These are phyloP conservation scores for Diaporthe capsici DNA, from an alignment of 2,329 filamentous ascomycete genomes.

Conservation along the genomic window DNA sequence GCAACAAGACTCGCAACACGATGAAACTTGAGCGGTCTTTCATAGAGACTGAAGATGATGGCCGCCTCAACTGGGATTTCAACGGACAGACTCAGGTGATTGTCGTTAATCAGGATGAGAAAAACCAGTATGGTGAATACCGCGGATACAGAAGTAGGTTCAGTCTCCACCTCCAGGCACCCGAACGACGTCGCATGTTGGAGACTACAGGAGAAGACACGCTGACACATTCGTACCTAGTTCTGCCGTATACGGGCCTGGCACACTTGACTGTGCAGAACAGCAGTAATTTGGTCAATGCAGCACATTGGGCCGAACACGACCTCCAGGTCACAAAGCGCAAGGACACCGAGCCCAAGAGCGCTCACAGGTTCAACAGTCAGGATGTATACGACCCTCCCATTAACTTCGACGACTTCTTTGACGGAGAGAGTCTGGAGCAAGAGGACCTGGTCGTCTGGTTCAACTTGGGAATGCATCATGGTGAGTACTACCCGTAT, in stretches of 20 bases:
- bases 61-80: constrained; percentile 62
- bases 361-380: constrained; percentile 61
- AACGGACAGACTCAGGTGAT: constrained; percentile 63
- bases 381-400: constrained; percentile 62
- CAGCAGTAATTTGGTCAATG: constrained; percentile 60
- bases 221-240: constrained; percentile 30
- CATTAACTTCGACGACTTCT: constrained; percentile 65
- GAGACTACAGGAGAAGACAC: background rate
- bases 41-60: constrained; percentile 58
- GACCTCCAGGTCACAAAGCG: constrained; percentile 65
- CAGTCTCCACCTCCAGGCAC: no score
- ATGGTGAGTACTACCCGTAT: constrained; percentile 46
- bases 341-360: constrained; percentile 66
- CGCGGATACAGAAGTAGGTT: constrained; percentile 60
- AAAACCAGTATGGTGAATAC: constrained; percentile 65
- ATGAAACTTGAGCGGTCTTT: constrained; percentile 63
- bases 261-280: constrained; percentile 63
- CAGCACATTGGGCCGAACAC: constrained; percentile 63
- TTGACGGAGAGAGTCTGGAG: constrained; percentile 57
- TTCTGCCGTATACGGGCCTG: constrained; percentile 56
- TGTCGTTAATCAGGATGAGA: constrained; percentile 64
- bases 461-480: constrained; percentile 70
- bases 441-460: constrained; percentile 65
- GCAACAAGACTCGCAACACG: constrained; percentile 61
- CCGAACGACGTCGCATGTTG: background rate